Evolutionary conservation across 139 green algal species (phyloP).

Genomic region (Eudorina sp.): DNA sequence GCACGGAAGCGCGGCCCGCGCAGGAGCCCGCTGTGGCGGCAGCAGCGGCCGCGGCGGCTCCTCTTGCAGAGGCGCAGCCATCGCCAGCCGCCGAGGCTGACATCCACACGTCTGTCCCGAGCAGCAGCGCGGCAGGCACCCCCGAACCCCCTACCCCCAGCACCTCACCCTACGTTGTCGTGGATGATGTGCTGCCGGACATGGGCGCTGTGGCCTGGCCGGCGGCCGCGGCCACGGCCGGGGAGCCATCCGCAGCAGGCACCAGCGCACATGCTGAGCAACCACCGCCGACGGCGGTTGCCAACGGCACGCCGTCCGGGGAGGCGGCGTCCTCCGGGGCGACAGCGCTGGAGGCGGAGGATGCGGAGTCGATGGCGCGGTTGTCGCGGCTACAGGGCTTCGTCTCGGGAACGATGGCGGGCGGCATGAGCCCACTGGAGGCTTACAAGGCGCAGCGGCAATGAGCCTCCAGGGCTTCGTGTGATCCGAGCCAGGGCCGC

Average conservation of each 20-base stretch:
- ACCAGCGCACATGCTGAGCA: background rate
- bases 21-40: background rate
- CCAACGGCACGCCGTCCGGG: background rate
- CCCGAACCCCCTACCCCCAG: background rate
- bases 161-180: constrained; percentile 30
- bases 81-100: background rate
- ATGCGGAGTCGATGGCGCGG: background rate
- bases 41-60: no score
- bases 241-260: constrained; percentile 2
- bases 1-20: background rate
- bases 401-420: constrained; percentile 10
- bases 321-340: background rate
- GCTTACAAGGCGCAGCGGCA: constrained; percentile 24
- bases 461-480: no score
- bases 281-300: background rate
- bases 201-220: constrained; percentile 20
- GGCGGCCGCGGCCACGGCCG: background rate
- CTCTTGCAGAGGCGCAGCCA: background rate
- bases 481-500: no score
- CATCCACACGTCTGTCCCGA: background rate
- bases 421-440: constrained; percentile 6
- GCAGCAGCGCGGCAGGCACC: background rate
- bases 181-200: background rate
- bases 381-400: constrained; percentile 16
- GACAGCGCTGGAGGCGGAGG: background rate